Base-by-base conservation (phyloP, 2,329 filamentous ascomycete species). In the Fusarium nygamai region DNA sequence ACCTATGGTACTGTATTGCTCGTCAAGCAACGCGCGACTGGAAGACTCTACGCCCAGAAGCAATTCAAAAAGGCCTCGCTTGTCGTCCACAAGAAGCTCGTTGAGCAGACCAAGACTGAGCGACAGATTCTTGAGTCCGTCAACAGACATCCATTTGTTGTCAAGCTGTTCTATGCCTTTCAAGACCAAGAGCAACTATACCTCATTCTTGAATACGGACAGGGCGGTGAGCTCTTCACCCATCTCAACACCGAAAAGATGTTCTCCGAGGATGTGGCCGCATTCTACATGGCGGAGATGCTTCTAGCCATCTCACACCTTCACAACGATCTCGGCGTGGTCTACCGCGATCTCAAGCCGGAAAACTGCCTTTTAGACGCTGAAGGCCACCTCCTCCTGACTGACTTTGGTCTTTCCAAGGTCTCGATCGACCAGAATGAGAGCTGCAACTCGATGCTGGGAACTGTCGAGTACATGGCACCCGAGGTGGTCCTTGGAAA, bases 241-340 rank as follows among this genome's bases (percentile, higher is more conserved):
- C 96, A 98, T 80, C 88, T 99, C 33, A 94, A 92, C 67, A 93
- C 94, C 75, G 95, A 98, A 82, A 94, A 94, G 82, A 98, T 98
- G 94, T 98, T 99, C 77, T 89, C 93, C 20, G 96, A 98, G 84
- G 88, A 93, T 22, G 93, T 93, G 5, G 93, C 96, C 0, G 94
- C 95, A 4, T 99, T 98, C 83, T 99, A 99, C 88, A 97, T 98
- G 94, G 97, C 95, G 0, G 95, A 99, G 85, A 97, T 99, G 91
- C 91, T 98, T 9, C 90, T 99, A 31, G 97, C 96, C 36, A 89
- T 99, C 53, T 94, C 96, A 43, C 95, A 99, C 83, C 89, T 99
- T 33, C 96, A 99, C 84, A 92, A 93, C 76, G 95, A 93, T 72
- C 91, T 98, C 29, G 96, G 96, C 22, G 95, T 99, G 57, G 92